These are phyloP conservation scores for Mucor irregularis DNA, from an alignment of 371 early-diverging fungal species.

Conservation along the genomic window DNA sequence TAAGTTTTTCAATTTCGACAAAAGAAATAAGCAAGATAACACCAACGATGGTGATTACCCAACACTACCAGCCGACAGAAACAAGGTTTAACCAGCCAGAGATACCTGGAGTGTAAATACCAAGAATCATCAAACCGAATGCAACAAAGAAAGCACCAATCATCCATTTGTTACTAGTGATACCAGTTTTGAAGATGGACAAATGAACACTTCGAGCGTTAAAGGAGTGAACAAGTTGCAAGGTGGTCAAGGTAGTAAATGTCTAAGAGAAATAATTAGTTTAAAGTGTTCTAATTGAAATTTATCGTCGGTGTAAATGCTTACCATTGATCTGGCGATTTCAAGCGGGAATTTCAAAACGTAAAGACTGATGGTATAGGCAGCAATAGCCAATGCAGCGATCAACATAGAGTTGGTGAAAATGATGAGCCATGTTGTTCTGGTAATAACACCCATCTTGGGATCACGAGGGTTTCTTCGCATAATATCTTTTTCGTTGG, in stretches of 20 bases:
- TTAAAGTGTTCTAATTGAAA: background rate
- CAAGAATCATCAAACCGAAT: constrained; percentile 67
- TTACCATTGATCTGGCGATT: constrained; percentile 27
- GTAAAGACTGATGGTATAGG: constrained; percentile 56
- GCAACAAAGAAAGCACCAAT: constrained; percentile 73
- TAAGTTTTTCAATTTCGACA: constrained; percentile 72
- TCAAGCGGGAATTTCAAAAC: constrained; percentile 20
- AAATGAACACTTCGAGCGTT: constrained; percentile 69
- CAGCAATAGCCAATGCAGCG: constrained; percentile 57
- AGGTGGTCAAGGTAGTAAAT: constrained; percentile 72
- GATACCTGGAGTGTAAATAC: constrained; percentile 73
- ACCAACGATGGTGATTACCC: constrained; percentile 75
- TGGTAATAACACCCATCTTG: constrained; percentile 59
- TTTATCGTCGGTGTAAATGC: background rate
- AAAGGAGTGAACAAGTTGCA: constrained; percentile 84
- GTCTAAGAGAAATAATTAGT: constrained; percentile 51
- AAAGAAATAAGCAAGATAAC: constrained; percentile 63
- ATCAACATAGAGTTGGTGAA: constrained; percentile 46
- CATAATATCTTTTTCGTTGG: constrained; percentile 78
- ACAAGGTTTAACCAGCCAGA: constrained; percentile 67
- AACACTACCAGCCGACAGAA: constrained; percentile 65
- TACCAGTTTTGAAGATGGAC: constrained; percentile 70
- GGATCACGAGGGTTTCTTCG: constrained; percentile 73
- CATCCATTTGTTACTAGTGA: constrained; percentile 78
- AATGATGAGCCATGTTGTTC: constrained; percentile 29